Base-by-base conservation (phyloP, 352 stramenopile species). In the Globisporangium carolinianum region DNA sequence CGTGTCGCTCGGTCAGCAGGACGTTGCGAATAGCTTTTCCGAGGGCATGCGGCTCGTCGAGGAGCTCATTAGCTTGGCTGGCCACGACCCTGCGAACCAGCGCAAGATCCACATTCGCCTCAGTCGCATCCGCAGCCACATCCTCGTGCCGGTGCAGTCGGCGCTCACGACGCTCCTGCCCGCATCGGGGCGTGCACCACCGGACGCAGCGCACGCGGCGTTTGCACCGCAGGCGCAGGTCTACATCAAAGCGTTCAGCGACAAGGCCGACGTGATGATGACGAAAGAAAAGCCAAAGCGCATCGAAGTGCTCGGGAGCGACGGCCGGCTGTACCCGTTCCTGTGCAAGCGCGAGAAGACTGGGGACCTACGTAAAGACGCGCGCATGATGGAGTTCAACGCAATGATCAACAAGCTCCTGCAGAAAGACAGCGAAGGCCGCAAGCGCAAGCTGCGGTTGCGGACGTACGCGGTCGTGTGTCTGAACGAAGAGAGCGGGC, bases 341-440 rank as follows among this genome's bases (percentile, higher is more conserved):
- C 61, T 98, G 47, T 98, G 91, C 69, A 98, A 98, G 60, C 87
- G 97, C 50, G 97, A 99, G 69, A 97, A 96, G 62, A 98, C 97
- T 43, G 98, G 97, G 6, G 98, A 99, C 71, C 79, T 99, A 52
- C 85, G 98, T 45, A 99, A 99, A 79, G 98, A 99, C 77, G 92
- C 96, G 18, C 91, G 97, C 43, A 97, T 99, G 73, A 99, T 99
- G 93, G 98, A 99, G 72, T 97, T 99, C 55, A 98, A 98, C 65
- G 97, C 89, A 56, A 97, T 99, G 63, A 98, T 99, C 51, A 99
- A 99, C 80, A 95, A 98, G 55, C 75, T 99, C n/a, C 84, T 99
- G 56, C 75, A 94, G 43, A 86, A 85, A 58, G 84, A 97, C 63
- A 75, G 73, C 43, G 96, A 95, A 67, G 89, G 83, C 0, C 79